Evolutionary conservation across 345 rosid species (phyloP).

Genomic region (Salix udensis): DNA sequence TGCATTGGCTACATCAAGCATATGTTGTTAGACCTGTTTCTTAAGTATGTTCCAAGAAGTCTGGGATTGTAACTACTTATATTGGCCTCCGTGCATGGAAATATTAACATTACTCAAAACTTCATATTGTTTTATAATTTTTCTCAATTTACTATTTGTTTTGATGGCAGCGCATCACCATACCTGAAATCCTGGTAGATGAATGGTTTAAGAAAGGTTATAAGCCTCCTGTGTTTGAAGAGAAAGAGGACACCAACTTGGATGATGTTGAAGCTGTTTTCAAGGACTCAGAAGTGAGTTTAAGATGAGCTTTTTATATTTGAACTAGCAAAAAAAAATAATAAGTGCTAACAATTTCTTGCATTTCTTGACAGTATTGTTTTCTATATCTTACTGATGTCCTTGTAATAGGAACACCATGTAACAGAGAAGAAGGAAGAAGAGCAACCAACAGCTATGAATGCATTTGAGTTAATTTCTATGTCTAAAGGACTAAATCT

Average conservation of each 20-base stretch:
- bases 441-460: conserved; percentile 78
- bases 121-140: background rate
- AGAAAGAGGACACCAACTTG: conserved; percentile 60
- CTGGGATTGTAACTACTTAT: background rate
- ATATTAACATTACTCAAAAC: background rate
- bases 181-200: conserved; percentile 76
- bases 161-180: conserved; percentile 68
- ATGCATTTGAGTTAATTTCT: conserved; percentile 89
- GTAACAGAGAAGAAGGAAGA: conserved; percentile 84
- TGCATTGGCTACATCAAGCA: background rate
- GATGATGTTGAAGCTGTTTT: conserved; percentile 94
- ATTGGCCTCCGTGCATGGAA: background rate
- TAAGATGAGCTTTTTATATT: background rate
- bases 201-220: conserved; percentile 89
- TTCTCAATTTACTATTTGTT: background rate
- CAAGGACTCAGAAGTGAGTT: conserved; percentile 76
- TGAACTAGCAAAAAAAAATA: background rate
- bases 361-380: conserved; percentile 1
- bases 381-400: conserved; percentile 1
- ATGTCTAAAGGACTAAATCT: conserved; percentile 89
- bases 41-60: background rate
- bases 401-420: conserved; percentile 62
- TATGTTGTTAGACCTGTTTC: background rate
- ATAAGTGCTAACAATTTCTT: background rate
- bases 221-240: conserved; percentile 77